Conservation (phyloP, 2,329 filamentous ascomycete species). For the Aspergillus nomiae region DNA sequence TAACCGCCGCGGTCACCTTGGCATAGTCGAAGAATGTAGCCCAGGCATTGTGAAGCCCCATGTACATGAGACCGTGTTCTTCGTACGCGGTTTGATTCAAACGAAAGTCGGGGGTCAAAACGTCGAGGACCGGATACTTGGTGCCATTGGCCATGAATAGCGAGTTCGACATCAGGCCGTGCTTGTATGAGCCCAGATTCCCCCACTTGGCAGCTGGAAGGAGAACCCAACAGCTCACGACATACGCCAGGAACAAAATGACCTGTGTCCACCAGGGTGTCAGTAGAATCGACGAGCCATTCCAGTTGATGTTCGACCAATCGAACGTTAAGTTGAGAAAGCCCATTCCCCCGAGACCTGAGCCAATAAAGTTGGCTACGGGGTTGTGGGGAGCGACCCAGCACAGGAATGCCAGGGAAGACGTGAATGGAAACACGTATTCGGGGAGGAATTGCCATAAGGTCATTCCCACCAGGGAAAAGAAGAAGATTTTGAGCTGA, state of each 20-base stretch:
- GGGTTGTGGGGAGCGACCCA: conserved; percentile 63
- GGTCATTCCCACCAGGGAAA: conserved; percentile 54
- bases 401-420: conserved; percentile 63
- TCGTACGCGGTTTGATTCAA: conserved; percentile 53
- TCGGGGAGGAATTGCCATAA: conserved; percentile 66
- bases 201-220: conserved; percentile 63
- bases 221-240: conserved; percentile 59
- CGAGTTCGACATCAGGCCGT: conserved; percentile 61
- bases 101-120: conserved; percentile 47
- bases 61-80: conserved; percentile 58
- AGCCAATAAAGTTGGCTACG: conserved; percentile 62
- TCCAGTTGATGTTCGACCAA: conserved; percentile 62
- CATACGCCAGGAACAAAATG: conserved; percentile 59
- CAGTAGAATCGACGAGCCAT: conserved; percentile 53
- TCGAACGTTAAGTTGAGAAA: conserved; percentile 62
- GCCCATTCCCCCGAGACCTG: conserved; percentile 64
- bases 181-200: conserved; percentile 53
- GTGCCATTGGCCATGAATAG: conserved; percentile 55
- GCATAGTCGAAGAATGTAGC: conserved; percentile 63
- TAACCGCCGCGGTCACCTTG: conserved; percentile 59
- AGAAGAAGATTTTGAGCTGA: conserved; percentile 61
- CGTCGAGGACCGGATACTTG: conserved; percentile 46
- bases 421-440: conserved; percentile 61
- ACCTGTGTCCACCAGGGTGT: conserved; percentile 63
- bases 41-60: conserved; percentile 61